These are phyloP conservation scores for Bifiguratus adelaidae DNA, from an alignment of 192 early-diverging fungal species.

Conservation along the genomic window DNA sequence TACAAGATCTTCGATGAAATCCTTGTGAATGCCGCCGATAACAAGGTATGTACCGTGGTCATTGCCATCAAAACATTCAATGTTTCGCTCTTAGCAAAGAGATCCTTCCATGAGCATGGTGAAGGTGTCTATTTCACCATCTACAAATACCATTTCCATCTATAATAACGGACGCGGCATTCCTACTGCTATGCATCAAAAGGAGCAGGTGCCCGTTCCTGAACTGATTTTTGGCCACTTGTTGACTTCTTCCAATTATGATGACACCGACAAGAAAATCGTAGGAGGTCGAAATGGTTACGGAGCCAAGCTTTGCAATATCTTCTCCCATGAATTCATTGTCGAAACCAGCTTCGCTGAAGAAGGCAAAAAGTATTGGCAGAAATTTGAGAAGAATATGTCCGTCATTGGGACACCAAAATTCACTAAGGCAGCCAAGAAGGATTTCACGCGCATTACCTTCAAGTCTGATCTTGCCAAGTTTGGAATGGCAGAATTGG, in stretches of 20 bases:
- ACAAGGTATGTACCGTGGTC: conserved; percentile 48
- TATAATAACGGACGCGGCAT: conserved; percentile 94
- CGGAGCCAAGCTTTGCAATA: conserved; percentile 93
- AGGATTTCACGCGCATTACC: conserved; percentile 85
- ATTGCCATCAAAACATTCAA: too few relatives aligned
- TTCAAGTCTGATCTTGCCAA: conserved; percentile 90
- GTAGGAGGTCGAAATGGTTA: conserved; percentile 95
- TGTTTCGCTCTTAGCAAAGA: conserved; percentile 42
- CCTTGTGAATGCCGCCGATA: conserved; percentile 92
- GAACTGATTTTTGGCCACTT: conserved; percentile 97
- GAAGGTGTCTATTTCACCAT: conserved; percentile 75
- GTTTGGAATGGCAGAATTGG: conserved; percentile 78
- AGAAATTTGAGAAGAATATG: conserved; percentile 92
- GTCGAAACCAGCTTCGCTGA: conserved; percentile 82
- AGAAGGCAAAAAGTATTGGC: conserved; percentile 64
- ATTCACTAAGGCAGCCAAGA: conserved; percentile 52
- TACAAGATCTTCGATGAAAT: conserved; percentile 99
- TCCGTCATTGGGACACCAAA: conserved; percentile 57
- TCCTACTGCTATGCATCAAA: conserved; percentile 84
- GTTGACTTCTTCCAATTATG: conserved; percentile 94
- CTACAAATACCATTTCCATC: conserved; percentile 72
- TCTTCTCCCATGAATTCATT: conserved; percentile 88
- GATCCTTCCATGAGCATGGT: conserved; percentile 82
- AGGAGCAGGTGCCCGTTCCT: conserved; percentile 86
- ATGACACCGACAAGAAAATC: conserved; percentile 90